Evolutionary conservation across 2,329 filamentous ascomycete genomes (phyloP), one percentile per base, ranked within the genome.

Genomic region (Trichoderma arundinaceum): DNA sequence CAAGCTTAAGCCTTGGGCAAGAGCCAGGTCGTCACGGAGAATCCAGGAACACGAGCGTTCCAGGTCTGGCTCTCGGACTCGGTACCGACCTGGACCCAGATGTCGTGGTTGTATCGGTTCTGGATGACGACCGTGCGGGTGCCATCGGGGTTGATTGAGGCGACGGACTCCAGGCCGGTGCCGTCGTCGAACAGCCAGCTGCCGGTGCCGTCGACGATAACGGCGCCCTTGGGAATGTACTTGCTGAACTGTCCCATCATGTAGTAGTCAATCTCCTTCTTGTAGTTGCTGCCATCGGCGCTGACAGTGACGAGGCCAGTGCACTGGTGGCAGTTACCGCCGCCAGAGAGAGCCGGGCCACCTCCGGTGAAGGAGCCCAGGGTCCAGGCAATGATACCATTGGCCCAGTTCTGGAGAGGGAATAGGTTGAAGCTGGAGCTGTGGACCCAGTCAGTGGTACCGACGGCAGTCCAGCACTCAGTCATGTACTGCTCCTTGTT

Each of bases 231-330:
- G 19, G 80, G 78, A 65, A 84, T 82, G 71, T 80, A 84, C 67
- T 75, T 78, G 71, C 77, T 80, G 71, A 83, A 84, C 72, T 86
- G 83, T 1, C 81, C 83, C 67, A 85, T 75, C 78, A 83, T 83
- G 71, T 85, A 85, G 73, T 84, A 85, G 67, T 83, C 82, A 7
- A 81, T 76, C 32, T 78, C 79, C 67, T 80, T 78, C 4, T 73
- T 75, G 72, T 85, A 85, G 2, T 76, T 78, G 22, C 75, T 76
- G 12, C 63, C 52, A 10, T 76, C 70, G 7, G 73, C 71, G 75
- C 89, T 83, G 66, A 89, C 78, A 4, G 83, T 83, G 52, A 87
- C 84, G 6, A 89, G 79, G 9, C 86, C 86, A 1, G 77, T 77
- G 72, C 81, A 83, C 9, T 73, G 74, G 22, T 67, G 68, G 71